Percentiles rank a stretch among this genome's conserved stretches.
Conservation (phyloP, 2,329 filamentous ascomycete genomes). For the Nemania serpens region DNA sequence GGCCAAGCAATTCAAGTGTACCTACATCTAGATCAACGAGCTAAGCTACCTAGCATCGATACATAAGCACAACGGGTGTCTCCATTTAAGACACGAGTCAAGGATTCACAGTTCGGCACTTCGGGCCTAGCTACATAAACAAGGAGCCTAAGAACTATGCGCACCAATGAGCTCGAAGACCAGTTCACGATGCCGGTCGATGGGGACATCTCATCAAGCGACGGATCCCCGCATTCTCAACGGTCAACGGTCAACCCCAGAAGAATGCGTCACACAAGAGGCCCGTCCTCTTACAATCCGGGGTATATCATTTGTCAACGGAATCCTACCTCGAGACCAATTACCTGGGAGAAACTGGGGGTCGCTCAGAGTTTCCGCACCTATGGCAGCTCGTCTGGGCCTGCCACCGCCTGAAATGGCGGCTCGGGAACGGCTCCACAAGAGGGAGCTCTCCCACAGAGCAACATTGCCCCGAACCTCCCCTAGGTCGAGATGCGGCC, state of each 20-base stretch:
- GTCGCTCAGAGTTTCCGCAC: slow-evolving; percentile 21
- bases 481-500: not conserved
- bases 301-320: slow-evolving; percentile 13
- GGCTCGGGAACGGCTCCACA: slow-evolving; percentile 8
- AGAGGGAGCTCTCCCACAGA: not conserved
- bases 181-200: not conserved
- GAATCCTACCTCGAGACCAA: not conserved
- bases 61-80: too few species aligned
- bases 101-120: slow-evolving; percentile 7
- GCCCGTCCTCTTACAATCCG: not conserved
- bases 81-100: not conserved
- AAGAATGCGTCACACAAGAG: not conserved
- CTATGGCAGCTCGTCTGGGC: slow-evolving; percentile 21
- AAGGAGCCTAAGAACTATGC: slow-evolving; percentile 7
- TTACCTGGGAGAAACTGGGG: not conserved
- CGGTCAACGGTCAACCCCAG: slow-evolving; percentile 7
- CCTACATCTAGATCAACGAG: too few species aligned
- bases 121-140: slow-evolving; percentile 1
- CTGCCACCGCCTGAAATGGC: not conserved
- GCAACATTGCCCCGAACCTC: slow-evolving; percentile 8
- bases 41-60: too few species aligned
- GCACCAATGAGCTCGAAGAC: slow-evolving; percentile 18
- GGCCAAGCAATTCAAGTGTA: too few species aligned
- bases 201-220: not conserved
- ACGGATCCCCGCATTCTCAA: slow-evolving; percentile 4